Evolutionary conservation across 2,329 filamentous ascomycete genomes (phyloP).

Genomic region (Aspergillus spinulosporus): DNA sequence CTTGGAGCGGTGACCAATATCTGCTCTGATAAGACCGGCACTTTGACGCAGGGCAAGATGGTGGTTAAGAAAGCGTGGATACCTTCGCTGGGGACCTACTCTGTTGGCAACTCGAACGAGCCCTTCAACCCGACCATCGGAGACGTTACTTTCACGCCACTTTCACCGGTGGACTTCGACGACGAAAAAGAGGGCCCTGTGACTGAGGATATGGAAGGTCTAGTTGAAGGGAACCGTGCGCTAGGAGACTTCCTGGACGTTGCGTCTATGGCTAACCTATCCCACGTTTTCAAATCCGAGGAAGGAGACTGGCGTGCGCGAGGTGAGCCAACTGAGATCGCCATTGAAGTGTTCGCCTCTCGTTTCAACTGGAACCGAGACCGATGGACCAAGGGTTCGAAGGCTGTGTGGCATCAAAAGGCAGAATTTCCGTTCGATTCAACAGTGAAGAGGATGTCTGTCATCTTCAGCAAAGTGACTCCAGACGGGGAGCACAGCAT

Average conservation of each 20-base stretch:
- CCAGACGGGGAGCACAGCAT: constrained; percentile 25
- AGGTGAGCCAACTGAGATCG: constrained; percentile 71
- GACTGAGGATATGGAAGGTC: constrained; percentile 27
- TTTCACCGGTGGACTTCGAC: constrained; percentile 33
- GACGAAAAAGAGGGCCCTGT: constrained; percentile 28
- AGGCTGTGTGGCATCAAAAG: constrained; percentile 57
- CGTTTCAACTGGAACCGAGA: constrained; percentile 65
- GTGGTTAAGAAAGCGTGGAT: constrained; percentile 63
- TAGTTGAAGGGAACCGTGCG: constrained; percentile 48
- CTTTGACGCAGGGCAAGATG: constrained; percentile 65
- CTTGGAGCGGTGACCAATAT: constrained; percentile 63
- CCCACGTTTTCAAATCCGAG: constrained; percentile 59
- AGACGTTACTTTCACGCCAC: constrained; percentile 44
- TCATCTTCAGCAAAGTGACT: constrained; percentile 55
- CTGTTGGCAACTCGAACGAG: constrained; percentile 56
- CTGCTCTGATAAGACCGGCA: constrained; percentile 61
- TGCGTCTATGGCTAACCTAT: constrained; percentile 66
- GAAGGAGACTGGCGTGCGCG: constrained; percentile 61
- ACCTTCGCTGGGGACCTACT: constrained; percentile 58
- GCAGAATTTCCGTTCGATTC: constrained; percentile 75
- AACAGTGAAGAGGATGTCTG: constrained; percentile 74
- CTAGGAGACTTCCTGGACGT: constrained; percentile 62
- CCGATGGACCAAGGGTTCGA: constrained; percentile 53
- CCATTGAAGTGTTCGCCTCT: constrained; percentile 71
- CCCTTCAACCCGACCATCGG: constrained; percentile 60